These are phyloP conservation scores for Arachis hypogaea DNA, from an alignment of 306 rosid genomes.

Conservation along the genomic window DNA sequence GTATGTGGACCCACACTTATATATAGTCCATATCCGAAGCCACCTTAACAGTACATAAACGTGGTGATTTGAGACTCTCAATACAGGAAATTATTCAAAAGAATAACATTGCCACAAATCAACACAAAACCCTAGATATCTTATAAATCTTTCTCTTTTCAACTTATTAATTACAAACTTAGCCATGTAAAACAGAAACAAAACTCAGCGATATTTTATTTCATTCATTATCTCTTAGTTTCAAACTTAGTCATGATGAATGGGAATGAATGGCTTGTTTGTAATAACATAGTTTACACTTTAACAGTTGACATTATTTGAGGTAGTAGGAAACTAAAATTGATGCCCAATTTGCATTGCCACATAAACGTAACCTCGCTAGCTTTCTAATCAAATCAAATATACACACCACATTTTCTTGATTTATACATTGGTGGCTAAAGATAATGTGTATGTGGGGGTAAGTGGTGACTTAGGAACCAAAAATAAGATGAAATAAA, in stretches of 20 bases:
- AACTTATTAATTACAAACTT: background rate
- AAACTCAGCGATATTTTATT: too few species aligned
- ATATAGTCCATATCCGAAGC: constrained; percentile 39
- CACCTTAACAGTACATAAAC: constrained; percentile 42
- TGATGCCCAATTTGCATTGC: background rate
- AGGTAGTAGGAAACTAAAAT: constrained; percentile 6
- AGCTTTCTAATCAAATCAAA: constrained; percentile 31
- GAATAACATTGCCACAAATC: constrained; percentile 30
- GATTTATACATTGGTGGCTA: constrained; percentile 1
- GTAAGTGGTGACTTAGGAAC: constrained; percentile 8
- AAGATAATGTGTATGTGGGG: constrained; percentile 23
- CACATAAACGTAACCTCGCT: background rate
- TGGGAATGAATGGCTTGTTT: constrained; percentile 1
- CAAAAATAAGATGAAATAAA: constrained; percentile 28
- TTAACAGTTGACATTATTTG: background rate
- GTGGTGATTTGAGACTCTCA: constrained; percentile 46
- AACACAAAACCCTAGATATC: constrained; percentile 29
- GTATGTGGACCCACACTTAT: constrained; percentile 41
- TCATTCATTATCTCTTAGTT: background rate
- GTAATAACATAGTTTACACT: background rate
- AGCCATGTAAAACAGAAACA: background rate
- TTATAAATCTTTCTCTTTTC: background rate
- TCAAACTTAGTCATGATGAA: constrained; percentile 16
- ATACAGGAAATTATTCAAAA: constrained; percentile 37
- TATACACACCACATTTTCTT: constrained; percentile 26